Base-by-base conservation (phyloP, 1,284 basidiomycete species). In the Sanghuangporus baumii region DNA sequence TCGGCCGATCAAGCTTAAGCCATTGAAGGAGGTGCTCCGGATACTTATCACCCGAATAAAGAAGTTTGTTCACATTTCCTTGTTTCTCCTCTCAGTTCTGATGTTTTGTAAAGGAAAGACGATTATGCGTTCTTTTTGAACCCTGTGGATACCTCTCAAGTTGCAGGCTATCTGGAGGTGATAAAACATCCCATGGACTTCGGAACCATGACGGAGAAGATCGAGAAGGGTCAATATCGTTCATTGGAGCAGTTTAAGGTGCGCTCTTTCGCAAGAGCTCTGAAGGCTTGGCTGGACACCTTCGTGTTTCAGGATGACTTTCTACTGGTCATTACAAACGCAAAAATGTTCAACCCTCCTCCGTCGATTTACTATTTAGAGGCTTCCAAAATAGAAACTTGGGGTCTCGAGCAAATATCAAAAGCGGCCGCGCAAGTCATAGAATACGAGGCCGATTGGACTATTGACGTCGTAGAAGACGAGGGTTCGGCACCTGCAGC, bases 91-190 rank as follows among this genome's bases (percentile, higher is more conserved):
- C 31, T 23, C 47, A 20, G 43, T 8, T 41, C 8, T 20, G 37
- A 31, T 38, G 18, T 55, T 9, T 12, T 31, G 26, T 56, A 52
- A 66, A 91, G 91, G 75, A 92, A 90, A 71, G 91, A 94, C 71
- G 87, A 89, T 72, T 94, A 94, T 79, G 88, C 87, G 5, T 93
- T 94, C 74, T 94, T 94, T 71, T 75, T 91, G 59, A 72, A 76
- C 50, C 90, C 91, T 0, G 91, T 94, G 11, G 80, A 92, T 71
- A 72, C 74, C 0, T 73, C 76, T 0, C 79, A 84, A 67, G 86
- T 93, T 0, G 83, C 86, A 1, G 87, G 87, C 2, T 94, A 93
- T 69, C 66, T 76, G 2, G 87, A 91, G 69, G 71, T 84, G 37
- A 81, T 94, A 57, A 84, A 85, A 69, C 76, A 77, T 37, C 91